Base-by-base conservation (phyloP, 73 alveolate genomes). In the Effrenium voratum region DNA sequence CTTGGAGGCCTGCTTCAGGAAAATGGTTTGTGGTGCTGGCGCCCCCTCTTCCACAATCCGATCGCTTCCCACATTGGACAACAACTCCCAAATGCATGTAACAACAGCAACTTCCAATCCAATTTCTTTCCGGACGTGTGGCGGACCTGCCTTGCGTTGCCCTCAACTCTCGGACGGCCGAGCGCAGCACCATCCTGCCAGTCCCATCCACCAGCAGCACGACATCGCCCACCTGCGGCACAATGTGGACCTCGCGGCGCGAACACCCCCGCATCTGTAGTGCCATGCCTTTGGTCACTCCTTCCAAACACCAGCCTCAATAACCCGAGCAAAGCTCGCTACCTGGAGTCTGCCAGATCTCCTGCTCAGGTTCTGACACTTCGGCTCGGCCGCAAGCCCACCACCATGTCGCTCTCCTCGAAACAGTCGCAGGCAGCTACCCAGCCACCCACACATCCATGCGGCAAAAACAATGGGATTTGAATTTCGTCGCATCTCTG, bases 181-280 rank as follows among this genome's bases (percentile, higher is more conserved):
- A 52, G 94, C 86, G 63, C 45, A 8, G 70, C 32, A 46, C 97
- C 97, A 90, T 90, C 40, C 97, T 86, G 45, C 97, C 97, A 68
- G 38, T 70, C 47, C 68, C 97, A 52, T 90, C 97, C 50, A 90
- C 97, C 88, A 90, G 52, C 75, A 90, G 97, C 73, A 90, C 97
- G 24, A 90, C 83, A n/a, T 90, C 97, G 28, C 97, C 97, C 44
- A 87, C 73, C 40, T n/a, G 75, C 6, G 97, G 88, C 10, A 90
- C 88, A 75, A 90, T 36, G 3, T 41, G 97, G 41, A 90, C 97
- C 97, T 90, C 34, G 63, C 26, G 50, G 47, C 46, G 6, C 50
- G 72, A 57, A 57, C 16, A 30, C n/a, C 28, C 72, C n/a, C 16
- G 72, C 72, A 0, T 57, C 28, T 57, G n/a, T 30, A 57, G 72